phyloP scores from a whole-genome alignment of 1,284 basidiomycete species.

The Ustilago tritici region DNA sequence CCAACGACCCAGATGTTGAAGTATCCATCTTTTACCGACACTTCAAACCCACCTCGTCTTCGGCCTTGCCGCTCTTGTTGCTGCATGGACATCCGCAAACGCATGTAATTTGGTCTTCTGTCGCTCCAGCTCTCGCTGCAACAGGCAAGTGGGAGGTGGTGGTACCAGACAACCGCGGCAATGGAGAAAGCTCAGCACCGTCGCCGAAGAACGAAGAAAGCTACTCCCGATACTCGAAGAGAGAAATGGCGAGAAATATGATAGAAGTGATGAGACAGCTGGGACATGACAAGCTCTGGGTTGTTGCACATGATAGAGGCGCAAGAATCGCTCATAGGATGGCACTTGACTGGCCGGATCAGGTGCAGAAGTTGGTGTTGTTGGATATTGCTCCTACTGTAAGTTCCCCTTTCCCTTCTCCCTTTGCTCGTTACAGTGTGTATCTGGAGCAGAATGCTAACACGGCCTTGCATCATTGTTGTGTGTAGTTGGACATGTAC shows the following conservation, averaged over 20 bases:
- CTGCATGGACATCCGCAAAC: slow-evolving; percentile 71
- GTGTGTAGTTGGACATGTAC: slow-evolving; percentile 68
- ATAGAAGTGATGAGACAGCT: slow-evolving; percentile 69
- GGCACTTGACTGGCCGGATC: slow-evolving; percentile 67
- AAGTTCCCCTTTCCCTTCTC: neutral
- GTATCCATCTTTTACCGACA: slow-evolving; percentile 42
- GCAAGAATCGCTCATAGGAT: slow-evolving; percentile 70
- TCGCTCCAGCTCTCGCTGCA: slow-evolving; percentile 64
- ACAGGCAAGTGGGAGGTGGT: slow-evolving; percentile 67
- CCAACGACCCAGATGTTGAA: slow-evolving; percentile 22
- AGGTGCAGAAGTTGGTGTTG: slow-evolving; percentile 67
- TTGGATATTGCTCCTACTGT: slow-evolving; percentile 65
- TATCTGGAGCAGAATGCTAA: neutral
- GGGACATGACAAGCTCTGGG: slow-evolving; percentile 61
- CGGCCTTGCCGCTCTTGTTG: slow-evolving; percentile 57
- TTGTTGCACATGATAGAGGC: slow-evolving; percentile 71
- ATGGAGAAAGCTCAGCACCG: slow-evolving; percentile 41
- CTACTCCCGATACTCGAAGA: slow-evolving; percentile 66
- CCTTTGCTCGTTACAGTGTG: neutral
- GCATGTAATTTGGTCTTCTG: slow-evolving; percentile 66
- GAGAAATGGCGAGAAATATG: slow-evolving; percentile 70
- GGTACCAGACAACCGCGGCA: slow-evolving; percentile 69
- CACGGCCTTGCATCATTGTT: too few relatives aligned
- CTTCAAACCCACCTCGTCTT: slow-evolving; percentile 11
- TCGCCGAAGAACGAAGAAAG: slow-evolving; percentile 42